Evolutionary conservation across 2,329 filamentous ascomycete genomes (phyloP), one percentile per base, ranked within the genome.

Genomic region (Hypomyces perniciosus): DNA sequence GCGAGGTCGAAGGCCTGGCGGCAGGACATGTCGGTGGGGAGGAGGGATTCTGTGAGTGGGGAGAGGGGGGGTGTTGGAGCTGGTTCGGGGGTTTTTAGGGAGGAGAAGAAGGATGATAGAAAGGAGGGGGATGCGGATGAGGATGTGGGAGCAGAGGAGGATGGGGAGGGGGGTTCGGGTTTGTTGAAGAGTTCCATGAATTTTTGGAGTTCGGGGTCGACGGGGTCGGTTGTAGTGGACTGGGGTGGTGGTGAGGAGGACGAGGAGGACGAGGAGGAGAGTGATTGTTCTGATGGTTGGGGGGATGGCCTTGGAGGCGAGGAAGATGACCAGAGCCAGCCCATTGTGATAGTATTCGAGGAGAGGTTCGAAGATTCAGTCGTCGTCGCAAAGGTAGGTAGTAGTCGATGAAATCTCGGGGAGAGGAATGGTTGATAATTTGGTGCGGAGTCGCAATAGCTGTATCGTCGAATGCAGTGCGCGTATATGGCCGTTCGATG

Each of bases 1-100:
- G 92, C 91, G 56, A 83, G 79, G 73, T 99, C 93, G 72, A 99
- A 97, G 60, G 90, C 86, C 54, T 85, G 79, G 46, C 88, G 86
- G 75, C 93, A 97, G 63, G 86, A 91, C 85, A 97, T 93, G 47
- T 78, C 82, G 39, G 83, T 84, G 0, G 90, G 89, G 55, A 93
- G 87, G 46, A 89, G 76, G 56, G 84, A 81, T 57, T 88, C 82
- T 58, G 84, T 79, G 52, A 86, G 68, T 52, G 75, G 68, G 55
- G 74, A 69, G 54, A 63, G 62, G 43, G 56, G 55, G 8, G 69
- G 65, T 6, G 65, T 59, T 5, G 54, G 50, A 50, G 44, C 58
- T 31, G 40, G 57, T 44, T 38, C 51, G 8, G 45, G 48, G 31
- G 51, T 26, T 27, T 53, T 45, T 35, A 53, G 55, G 40, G 63